Percentiles rank a stretch among this genome's conserved stretches.
phyloP scores from a whole-genome alignment of 495 filamentous ascomycete species.

The Achaetomiella virescens region DNA sequence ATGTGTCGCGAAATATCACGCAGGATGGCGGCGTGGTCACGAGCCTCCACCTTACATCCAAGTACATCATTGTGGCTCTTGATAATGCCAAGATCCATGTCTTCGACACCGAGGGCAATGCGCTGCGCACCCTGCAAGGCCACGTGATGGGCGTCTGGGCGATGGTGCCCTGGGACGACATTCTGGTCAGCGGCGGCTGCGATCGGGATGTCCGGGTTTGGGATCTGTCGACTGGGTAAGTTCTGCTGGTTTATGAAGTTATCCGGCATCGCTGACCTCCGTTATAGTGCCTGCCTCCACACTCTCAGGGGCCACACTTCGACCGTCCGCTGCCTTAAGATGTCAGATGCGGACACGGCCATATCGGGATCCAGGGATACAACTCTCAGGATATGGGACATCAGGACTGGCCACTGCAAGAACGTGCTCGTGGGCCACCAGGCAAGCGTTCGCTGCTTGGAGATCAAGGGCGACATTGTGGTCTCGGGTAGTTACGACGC shows the following conservation, averaged over 20 bases:
- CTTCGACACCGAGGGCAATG: slow-evolving; percentile 84
- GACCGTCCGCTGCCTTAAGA: slow-evolving; percentile 94
- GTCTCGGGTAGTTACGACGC: slow-evolving; percentile 98
- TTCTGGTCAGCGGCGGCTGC: slow-evolving; percentile 91
- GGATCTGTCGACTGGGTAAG: slow-evolving; percentile 94
- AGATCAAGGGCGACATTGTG: slow-evolving; percentile 90
- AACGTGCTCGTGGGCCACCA: slow-evolving; percentile 95
- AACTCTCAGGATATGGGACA: slow-evolving; percentile 91
- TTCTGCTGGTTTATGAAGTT: neutral
- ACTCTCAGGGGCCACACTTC: slow-evolving; percentile 90
- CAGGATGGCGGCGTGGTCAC: slow-evolving; percentile 97
- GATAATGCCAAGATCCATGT: slow-evolving; percentile 99
- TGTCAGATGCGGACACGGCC: slow-evolving; percentile 87
- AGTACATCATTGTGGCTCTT: slow-evolving; percentile 94
- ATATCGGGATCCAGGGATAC: slow-evolving; percentile 96
- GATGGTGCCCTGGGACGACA: slow-evolving; percentile 97
- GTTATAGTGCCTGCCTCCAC: slow-evolving; percentile 60
- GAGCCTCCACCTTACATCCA: slow-evolving; percentile 84
- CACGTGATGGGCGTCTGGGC: slow-evolving; percentile 99
- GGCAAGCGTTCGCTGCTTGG: slow-evolving; percentile 91
- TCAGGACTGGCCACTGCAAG: slow-evolving; percentile 74
- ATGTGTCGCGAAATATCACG: slow-evolving; percentile 75
- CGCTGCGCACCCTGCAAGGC: slow-evolving; percentile 82
- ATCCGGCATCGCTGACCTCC: slow-evolving; percentile 16
- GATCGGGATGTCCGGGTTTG: slow-evolving; percentile 95